These are phyloP conservation scores for Physcomitrellopsis africana DNA, from an alignment of 225 moss, liverwort and hornwort species.

Conservation along the genomic window DNA sequence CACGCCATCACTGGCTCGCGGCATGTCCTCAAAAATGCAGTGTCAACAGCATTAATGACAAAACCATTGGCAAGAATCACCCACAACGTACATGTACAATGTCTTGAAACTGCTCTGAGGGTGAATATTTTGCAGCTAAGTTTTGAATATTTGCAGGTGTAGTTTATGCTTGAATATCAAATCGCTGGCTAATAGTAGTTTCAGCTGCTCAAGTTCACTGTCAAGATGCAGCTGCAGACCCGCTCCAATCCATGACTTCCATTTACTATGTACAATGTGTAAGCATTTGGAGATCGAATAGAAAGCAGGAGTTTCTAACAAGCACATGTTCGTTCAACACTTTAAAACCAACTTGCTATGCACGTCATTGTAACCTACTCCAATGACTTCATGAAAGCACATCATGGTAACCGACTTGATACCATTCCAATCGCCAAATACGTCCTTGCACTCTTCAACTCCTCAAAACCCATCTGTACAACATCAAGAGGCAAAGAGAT, in stretches of 20 bases:
- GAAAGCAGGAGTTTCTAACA: neutral
- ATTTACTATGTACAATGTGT: neutral
- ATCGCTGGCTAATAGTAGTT: constrained; percentile 33
- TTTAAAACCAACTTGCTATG: too few species aligned
- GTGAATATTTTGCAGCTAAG: constrained; percentile 24
- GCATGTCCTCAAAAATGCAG: constrained; percentile 47
- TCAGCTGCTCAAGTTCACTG: constrained; percentile 40
- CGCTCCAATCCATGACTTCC: neutral
- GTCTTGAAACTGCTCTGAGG: constrained; percentile 33
- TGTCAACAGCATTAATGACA: constrained; percentile 51
- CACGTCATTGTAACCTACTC: too few species aligned
- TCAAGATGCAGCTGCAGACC: constrained; percentile 51
- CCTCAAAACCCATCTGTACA: too few species aligned
- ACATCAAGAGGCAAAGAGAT: too few species aligned
- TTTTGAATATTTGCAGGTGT: constrained; percentile 24
- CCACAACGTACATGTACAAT: constrained; percentile 68
- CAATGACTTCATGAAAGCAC: too few species aligned
- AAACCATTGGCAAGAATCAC: constrained; percentile 62
- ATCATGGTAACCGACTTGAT: too few species aligned
- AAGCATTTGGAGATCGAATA: neutral
- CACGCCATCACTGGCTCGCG: constrained; percentile 61
- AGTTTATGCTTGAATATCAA: constrained; percentile 39
- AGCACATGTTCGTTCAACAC: too few species aligned
- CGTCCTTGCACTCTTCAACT: too few species aligned
- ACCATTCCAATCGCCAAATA: too few species aligned